Evolutionary conservation across 2,329 filamentous ascomycete species (phyloP).

Genomic region (Aspergillus tanneri): DNA sequence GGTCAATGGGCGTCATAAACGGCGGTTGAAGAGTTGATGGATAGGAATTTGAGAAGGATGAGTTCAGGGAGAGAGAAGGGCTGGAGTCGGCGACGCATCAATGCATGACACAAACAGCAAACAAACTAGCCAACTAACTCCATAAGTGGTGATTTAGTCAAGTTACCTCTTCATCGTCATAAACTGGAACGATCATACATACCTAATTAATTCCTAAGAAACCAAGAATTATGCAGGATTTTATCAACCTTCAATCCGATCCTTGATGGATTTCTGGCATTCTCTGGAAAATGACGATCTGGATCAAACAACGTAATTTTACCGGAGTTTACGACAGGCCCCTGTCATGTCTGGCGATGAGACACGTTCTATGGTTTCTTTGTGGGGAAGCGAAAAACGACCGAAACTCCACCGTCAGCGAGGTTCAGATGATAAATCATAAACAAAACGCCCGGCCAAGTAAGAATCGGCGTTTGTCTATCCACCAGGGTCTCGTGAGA

Average conservation of each 20-base stretch:
- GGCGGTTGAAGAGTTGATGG: constrained; percentile 1
- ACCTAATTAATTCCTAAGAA: no score
- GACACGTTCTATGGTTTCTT: constrained; percentile 13
- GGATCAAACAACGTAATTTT: background rate
- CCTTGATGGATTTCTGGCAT: no score
- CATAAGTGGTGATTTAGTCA: no score
- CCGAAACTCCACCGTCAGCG: constrained; percentile 10
- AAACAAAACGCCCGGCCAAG: constrained; percentile 13
- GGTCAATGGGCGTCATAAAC: constrained; percentile 1
- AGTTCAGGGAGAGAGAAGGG: background rate
- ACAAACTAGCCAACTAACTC: no score
- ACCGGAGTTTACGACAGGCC: constrained; percentile 1
- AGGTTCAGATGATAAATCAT: constrained; percentile 17
- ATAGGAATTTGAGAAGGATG: background rate
- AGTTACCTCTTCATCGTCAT: no score
- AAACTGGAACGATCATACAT: background rate
- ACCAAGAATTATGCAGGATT: no score
- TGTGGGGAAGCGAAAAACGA: constrained; percentile 15
- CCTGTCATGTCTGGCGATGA: constrained; percentile 13
- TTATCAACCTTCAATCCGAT: no score
- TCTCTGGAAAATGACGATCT: background rate
- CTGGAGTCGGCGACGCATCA: no score
- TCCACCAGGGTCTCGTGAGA: constrained; percentile 20
- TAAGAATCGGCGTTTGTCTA: constrained; percentile 15
- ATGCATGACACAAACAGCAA: no score